Percentiles rank a stretch among this genome's conserved stretches.
Conservation (phyloP, 2,329 filamentous ascomycete genomes). For the Penicillium corylophilum region DNA sequence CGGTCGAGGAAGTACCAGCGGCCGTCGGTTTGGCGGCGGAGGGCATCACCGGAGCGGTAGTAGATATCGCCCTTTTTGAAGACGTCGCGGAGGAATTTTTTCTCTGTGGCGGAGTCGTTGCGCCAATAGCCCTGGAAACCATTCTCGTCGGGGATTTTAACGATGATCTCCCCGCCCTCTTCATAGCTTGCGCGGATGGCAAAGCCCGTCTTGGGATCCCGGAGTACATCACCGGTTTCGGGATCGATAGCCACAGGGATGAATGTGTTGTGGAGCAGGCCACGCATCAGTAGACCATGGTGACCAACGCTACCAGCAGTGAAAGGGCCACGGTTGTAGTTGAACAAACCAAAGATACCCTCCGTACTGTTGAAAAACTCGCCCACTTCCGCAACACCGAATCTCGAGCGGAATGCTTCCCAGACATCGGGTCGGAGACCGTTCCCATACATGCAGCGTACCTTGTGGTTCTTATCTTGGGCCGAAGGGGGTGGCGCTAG, state of each 20-base stretch:
- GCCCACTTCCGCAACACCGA: conserved; percentile 54
- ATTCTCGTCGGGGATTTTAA: conserved; percentile 58
- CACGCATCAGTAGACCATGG: conserved; percentile 63
- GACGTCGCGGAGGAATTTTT: conserved; percentile 65
- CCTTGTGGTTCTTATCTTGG: conserved; percentile 46
- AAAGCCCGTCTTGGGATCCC: conserved; percentile 68
- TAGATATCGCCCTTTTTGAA: conserved; percentile 67
- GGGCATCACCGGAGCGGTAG: conserved; percentile 67
- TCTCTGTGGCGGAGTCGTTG: conserved; percentile 64
- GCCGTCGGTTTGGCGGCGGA: conserved; percentile 62
- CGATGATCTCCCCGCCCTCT: conserved; percentile 72
- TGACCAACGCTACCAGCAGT: conserved; percentile 66
- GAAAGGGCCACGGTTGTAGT: conserved; percentile 62
- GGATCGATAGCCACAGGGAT: conserved; percentile 69
- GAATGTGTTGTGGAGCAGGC: conserved; percentile 53
- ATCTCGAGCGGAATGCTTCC: conserved; percentile 55
- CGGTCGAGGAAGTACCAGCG: conserved; percentile 69
- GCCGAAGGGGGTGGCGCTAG: conserved; percentile 60
- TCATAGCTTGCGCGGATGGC: conserved; percentile 63
- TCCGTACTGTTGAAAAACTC: conserved; percentile 82
- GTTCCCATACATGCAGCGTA: conserved; percentile 50
- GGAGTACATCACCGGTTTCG: conserved; percentile 64
- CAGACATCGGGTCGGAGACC: conserved; percentile 52
- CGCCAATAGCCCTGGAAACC: conserved; percentile 70
- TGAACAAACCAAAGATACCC: conserved; percentile 64